Evolutionary conservation across 2,329 filamentous ascomycete genomes (phyloP), one percentile per base, ranked within the genome.

Genomic region (Talaromyces sp.): DNA sequence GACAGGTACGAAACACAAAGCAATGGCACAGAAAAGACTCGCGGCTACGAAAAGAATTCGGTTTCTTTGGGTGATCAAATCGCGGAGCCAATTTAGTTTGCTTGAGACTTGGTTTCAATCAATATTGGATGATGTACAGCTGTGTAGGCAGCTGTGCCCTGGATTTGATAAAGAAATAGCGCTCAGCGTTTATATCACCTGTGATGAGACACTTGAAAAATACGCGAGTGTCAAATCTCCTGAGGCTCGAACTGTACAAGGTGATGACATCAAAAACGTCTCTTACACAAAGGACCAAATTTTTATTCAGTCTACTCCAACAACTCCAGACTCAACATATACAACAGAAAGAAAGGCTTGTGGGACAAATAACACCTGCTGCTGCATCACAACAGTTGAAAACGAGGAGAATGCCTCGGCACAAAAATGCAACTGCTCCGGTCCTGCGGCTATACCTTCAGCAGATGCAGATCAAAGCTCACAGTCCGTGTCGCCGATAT

Each of bases 41-140:
- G 67, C 72, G 5, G 78, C 77, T 7, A 83, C 80, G 0, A 76
- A 81, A 51, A 75, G 77, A 43, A 72, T 85, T 31, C 79, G 79
- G 0, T 84, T 85, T 62, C 73, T 85, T 10, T 87, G 84, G 84
- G 80, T 85, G 6, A 77, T 86, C 58, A 85, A 83, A 66, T 78
- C 79, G n/a, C 76, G 75, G 3, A 74, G 75, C 0, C 80, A 84
- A 53, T 67, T 85, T 2, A 74, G 70, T 14, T 86, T 83, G 80
- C 84, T 86, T 61, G 71, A 77, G 1, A 66, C 71, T 3, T 79
- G 85, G 64, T 72, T 87, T 1, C 75, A 78, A 1, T 68, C 74
- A 9, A 74, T 81, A 2, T 65, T 77, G 14, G 65, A 70, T 2
- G 79, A 83, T 51, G 75, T 81, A 38, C 67, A 77, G 26, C 63